Base-by-base conservation (phyloP, 495 filamentous ascomycete genomes). In the Annulohypoxylon nitens region DNA sequence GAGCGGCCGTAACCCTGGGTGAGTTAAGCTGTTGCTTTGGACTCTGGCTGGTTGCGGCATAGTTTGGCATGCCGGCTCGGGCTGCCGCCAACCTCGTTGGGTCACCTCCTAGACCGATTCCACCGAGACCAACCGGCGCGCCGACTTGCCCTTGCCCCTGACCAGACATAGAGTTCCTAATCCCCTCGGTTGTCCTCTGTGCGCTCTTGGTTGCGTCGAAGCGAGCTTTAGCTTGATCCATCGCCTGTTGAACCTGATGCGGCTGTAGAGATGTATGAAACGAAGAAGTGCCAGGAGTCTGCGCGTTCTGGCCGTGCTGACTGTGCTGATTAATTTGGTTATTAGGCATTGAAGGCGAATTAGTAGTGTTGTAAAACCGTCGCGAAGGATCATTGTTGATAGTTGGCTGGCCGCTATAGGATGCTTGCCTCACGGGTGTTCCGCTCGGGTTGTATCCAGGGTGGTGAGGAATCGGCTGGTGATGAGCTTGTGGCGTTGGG, bases 221-320 rank as follows among this genome's bases (percentile, higher is more conserved):
- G 2, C 83, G 75, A 16, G 84, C 84, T 37, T 81, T 77, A 10
- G 83, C 83, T 72, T 85, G 84, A 37, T 85, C 81, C 82, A 85
- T 60, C 16, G 75, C 66, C 66, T 76, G 75, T 50, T 78, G 76
- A 25, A 78, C 64, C 66, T 81, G 66, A 9, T 75, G 54, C 20
- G 78, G 63, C 47, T 71, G 70, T 0, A 79, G 61, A 51, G 77
- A 79, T 14, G 77, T 77, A 25, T 77, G 77, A 43, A 79, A 77
- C 14, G 77, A 71, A 4, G 69, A 78, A 4, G 64, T 73, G 75
- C 45, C 75, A 69, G 47, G 74, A 68, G 75, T 81, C 80, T 64
- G 73, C 59, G 62, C 75, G 64, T 54, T 70, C 61, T 6, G 68
- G 69, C 16, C 69, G 71, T 34, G 78, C n/a, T 78, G 73, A 68